Base-by-base conservation (phyloP, 177 flowering plant species). In the Vitis hybrid region DNA sequence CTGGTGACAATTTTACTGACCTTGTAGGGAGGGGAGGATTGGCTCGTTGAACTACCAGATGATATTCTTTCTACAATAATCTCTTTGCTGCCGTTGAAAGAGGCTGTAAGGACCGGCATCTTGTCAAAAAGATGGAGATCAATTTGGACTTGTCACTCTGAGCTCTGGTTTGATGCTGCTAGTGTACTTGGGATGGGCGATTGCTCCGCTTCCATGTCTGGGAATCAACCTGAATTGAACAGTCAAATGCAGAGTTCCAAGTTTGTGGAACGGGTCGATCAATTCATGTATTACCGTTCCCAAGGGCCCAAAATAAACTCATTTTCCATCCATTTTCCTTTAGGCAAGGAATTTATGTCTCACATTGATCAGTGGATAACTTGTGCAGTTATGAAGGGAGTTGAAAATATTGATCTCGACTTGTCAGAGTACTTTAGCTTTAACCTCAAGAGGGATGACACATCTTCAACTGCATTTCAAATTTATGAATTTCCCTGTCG, bases 41-140 rank as follows among this genome's bases (percentile, higher is more conserved):
- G 1, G 11, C 50, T 65, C 17, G 17, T 15, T 58, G 59, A 65
- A 52, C 58, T 72, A 1, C 74, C 70, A 17, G 65, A 65, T 51
- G 69, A 12, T 2, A 60, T 65, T 27, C 59, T 72, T 10, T 57
- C 64, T 17, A 46, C 40, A 17, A 59, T 72, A 7, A 27, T 72
- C 6, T 59, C 69, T 1, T 46, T 72, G 59, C 50, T 72, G 50
- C 11, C 74, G 35, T 18, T 72, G 18, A 58, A 66, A 66, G 74
- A 72, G 13, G 74, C 74, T 13, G 58, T 65, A 60, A 72, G 50
- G 70, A 72, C 74, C 1, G 65, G 74, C 32, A 14, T 72, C 7
- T 50, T 72, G 59, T 72, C 74, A 17, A 65, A 35, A 60, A 50
- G 70, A 17, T 72, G 74, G 64, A 55, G 46, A 64, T 64, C 4